Evolutionary conservation across 306 rosid species (phyloP).

Genomic region (Crotalaria pallida): DNA sequence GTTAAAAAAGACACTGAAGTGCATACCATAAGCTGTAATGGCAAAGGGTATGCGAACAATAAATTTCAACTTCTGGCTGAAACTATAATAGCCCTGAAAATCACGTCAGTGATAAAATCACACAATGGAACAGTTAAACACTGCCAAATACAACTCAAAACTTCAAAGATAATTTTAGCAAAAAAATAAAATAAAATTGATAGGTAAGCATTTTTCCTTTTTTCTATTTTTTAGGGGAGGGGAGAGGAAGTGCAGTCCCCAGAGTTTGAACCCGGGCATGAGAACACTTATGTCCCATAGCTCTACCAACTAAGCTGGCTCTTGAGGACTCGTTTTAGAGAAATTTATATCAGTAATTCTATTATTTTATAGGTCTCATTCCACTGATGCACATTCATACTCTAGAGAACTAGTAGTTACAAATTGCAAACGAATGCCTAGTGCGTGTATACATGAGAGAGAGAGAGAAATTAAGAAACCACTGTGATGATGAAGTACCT

Average conservation of each 20-base stretch:
- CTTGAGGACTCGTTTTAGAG: too few relatives aligned
- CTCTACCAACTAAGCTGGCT: too few relatives aligned
- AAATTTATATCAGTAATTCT: neutral
- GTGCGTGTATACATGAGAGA: neutral
- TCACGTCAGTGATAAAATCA: neutral
- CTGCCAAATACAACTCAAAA: neutral
- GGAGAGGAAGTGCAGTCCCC: too few relatives aligned
- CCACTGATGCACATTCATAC: neutral
- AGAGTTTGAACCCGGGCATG: too few relatives aligned
- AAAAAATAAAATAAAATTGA: too few relatives aligned
- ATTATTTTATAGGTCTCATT: neutral
- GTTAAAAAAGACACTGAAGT: conserved; percentile 6
- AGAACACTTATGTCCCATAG: too few relatives aligned
- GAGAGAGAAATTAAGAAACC: conserved; percentile 7
- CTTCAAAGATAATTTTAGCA: neutral
- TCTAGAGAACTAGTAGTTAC: neutral
- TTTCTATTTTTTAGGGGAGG: too few relatives aligned
- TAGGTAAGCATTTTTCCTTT: too few relatives aligned
- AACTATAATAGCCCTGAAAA: conserved; percentile 92
- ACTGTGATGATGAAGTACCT: conserved; percentile 37
- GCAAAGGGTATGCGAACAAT: conserved; percentile 90
- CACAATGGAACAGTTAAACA: neutral
- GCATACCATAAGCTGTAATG: conserved; percentile 85
- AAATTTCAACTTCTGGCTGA: conserved; percentile 99
- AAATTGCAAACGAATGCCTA: neutral